Evolutionary conservation across 2,329 filamentous ascomycete species (phyloP), one percentile per base, ranked within the genome.

Genomic region (Akanthomyces muscarius): DNA sequence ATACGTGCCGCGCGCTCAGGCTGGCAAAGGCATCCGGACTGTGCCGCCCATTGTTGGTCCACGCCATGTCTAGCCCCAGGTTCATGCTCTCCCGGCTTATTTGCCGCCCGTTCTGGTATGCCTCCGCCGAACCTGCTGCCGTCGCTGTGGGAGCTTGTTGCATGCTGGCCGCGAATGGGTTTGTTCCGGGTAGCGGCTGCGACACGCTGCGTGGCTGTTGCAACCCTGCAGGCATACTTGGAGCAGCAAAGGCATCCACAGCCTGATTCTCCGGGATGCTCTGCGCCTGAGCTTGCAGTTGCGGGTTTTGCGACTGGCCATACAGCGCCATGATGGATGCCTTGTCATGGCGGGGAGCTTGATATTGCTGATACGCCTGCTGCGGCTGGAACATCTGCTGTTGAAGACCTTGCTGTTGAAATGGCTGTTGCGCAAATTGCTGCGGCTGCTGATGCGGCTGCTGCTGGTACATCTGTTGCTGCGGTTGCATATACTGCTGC

Each of bases 1-100:
- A 81, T 70, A 72, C 76, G 69, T 83, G 81, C 67, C 83, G 78
- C 59, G 89, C 86, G 69, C 89, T 91, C 66, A 93, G 77, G 57
- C 88, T 90, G 2, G 89, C 86, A 80, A 92, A 93, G 16, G 90
- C 90, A 74, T 93, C 90, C 4, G 90, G 90, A 69, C 89, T 92
- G 71, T 92, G 89, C 48, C 90, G 80, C 11, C 90, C 90, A 68
- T 87, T 88, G 68, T 87, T 88, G 69, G 80, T 81, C 84, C 84
- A 87, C 52, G 84, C 81, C 79, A 87, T 83, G 62, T 85, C 85
- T 73, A 86, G 80, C 47, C 89, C 83, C 67, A 86, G 81, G 62
- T 80, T 85, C 72, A 91, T 85, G 73, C 89, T 92, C 71, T 92
- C 90, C 55, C 89, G 83, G 69, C 89, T 92, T 65, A 57, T 71